Evolutionary conservation across 1,284 basidiomycete species (phyloP).

Genomic region (Cutaneotrichosporon sp.): DNA sequence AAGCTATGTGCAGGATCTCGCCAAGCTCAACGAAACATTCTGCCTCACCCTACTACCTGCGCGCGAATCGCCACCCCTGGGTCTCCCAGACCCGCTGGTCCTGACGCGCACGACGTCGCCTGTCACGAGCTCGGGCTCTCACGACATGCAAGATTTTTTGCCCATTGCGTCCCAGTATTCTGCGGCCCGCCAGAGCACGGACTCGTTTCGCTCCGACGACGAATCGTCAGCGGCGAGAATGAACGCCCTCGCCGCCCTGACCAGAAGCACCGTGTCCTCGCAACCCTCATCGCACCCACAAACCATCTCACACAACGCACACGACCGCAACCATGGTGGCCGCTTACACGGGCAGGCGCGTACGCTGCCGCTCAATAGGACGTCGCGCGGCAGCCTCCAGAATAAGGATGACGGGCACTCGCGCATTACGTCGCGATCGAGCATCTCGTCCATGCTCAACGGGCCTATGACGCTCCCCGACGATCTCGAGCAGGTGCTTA

Average conservation of each 20-base stretch:
- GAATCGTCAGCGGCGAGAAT: conserved; percentile 26
- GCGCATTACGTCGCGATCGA: conserved; percentile 27
- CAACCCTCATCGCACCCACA: not conserved
- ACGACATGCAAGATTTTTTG: conserved; percentile 53
- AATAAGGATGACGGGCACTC: conserved; percentile 11
- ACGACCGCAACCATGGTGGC: not conserved
- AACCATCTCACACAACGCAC: not conserved
- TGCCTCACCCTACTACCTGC: conserved; percentile 83
- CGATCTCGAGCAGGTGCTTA: conserved; percentile 76
- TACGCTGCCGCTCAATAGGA: not conserved
- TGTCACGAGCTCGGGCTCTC: conserved; percentile 9
- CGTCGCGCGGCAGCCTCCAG: not conserved
- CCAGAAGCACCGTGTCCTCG: conserved; percentile 25
- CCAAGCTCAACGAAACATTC: conserved; percentile 89
- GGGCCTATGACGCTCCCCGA: conserved; percentile 65
- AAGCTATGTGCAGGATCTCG: conserved; percentile 87
- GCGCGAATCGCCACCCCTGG: conserved; percentile 57
- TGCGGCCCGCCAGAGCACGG: conserved; percentile 18
- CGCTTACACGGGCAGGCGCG: not conserved
- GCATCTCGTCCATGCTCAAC: conserved; percentile 14
- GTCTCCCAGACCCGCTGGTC: conserved; percentile 49
- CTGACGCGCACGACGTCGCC: conserved; percentile 30
- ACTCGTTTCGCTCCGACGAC: conserved; percentile 11
- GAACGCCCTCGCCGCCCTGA: conserved; percentile 41
- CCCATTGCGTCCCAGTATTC: conserved; percentile 85